Conservation (phyloP, 257 asterid species). For the Solanum virginianum region DNA sequence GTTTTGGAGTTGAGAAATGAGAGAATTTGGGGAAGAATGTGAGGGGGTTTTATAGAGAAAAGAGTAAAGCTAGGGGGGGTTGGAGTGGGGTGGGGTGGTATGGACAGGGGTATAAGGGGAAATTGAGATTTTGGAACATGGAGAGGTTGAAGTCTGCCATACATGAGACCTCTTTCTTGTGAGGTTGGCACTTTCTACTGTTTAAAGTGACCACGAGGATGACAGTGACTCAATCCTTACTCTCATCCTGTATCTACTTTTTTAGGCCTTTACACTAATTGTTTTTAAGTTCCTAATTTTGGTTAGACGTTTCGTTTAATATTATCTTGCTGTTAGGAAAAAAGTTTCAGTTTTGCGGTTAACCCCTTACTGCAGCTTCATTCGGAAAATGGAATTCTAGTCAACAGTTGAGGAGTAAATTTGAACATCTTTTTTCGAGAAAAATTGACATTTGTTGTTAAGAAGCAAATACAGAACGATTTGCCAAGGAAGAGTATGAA, state of each 20-base stretch:
- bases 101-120: conserved; percentile 13
- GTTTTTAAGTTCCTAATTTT: not conserved
- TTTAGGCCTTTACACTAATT: not conserved
- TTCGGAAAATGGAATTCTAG: not conserved
- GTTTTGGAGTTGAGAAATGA: not conserved
- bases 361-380: not conserved
- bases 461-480: not conserved
- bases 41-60: not conserved
- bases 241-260: not conserved
- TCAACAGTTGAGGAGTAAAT: not conserved
- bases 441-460: not conserved
- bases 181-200: conserved; percentile 23
- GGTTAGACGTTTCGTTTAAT: not conserved
- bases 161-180: conserved; percentile 13
- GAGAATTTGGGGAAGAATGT: not conserved
- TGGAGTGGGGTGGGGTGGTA: not conserved
- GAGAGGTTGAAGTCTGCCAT: conserved; percentile 43
- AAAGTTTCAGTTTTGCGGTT: not conserved
- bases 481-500: not conserved
- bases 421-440: not conserved
- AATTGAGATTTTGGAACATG: conserved; percentile 39
- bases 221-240: conserved; percentile 19
- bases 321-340: not conserved
- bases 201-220: conserved; percentile 19
- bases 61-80: not conserved